These are phyloP conservation scores for Talaromyces atroroseus DNA, from an alignment of 2,329 filamentous ascomycete species.

Conservation along the genomic window DNA sequence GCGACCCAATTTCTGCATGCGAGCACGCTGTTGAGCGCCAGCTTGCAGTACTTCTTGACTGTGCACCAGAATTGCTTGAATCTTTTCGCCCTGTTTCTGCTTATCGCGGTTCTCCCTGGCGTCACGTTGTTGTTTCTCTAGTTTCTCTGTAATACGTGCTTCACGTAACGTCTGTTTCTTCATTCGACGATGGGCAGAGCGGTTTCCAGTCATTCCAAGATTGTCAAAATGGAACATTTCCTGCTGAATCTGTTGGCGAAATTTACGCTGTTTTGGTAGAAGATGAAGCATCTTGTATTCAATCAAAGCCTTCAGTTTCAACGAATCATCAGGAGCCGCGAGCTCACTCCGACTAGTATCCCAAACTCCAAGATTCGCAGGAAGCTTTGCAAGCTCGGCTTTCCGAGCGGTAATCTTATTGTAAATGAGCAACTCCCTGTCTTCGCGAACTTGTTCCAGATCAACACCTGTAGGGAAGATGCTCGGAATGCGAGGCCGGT, in stretches of 20 bases:
- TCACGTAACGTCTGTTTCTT: constrained; percentile 97
- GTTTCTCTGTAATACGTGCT: constrained; percentile 94
- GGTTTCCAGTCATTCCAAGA: constrained; percentile 93
- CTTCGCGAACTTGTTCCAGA: constrained; percentile 75
- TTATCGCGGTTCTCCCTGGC: constrained; percentile 93
- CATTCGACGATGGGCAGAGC: constrained; percentile 80
- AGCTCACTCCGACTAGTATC: constrained; percentile 67
- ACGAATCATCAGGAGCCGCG: constrained; percentile 65
- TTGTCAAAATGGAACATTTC: constrained; percentile 96
- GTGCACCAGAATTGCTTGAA: constrained; percentile 79
- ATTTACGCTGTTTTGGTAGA: constrained; percentile 78
- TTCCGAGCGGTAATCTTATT: constrained; percentile 85
- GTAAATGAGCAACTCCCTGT: constrained; percentile 81
- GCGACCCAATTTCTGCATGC: constrained; percentile 79
- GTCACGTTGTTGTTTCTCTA: constrained; percentile 97
- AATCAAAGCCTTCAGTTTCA: constrained; percentile 86
- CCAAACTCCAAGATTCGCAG: constrained; percentile 82
- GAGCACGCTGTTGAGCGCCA: constrained; percentile 62
- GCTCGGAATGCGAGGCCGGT: constrained; percentile 75
- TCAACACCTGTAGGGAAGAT: constrained; percentile 87
- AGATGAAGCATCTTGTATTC: constrained; percentile 88
- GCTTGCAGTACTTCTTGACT: constrained; percentile 68
- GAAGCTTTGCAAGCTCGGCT: constrained; percentile 73
- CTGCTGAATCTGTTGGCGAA: constrained; percentile 80
- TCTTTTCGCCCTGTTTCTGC: constrained; percentile 92